A percentile compares a stretch with the other conserved stretches of the same genome.
Evolutionary conservation across 495 filamentous ascomycete genomes (phyloP).

Genomic region (Neurospora tetraspora): DNA sequence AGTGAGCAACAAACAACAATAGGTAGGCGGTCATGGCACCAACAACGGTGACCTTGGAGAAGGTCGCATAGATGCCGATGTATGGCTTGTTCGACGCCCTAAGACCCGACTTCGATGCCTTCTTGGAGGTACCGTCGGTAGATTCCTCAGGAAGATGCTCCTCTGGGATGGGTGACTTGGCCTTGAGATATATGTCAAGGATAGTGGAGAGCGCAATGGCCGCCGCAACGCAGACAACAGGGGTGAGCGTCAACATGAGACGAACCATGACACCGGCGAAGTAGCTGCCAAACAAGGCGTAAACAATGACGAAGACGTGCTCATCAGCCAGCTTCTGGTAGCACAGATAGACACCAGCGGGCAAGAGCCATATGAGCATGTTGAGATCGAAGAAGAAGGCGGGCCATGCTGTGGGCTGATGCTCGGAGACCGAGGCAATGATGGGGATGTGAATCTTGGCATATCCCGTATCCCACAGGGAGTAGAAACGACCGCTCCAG

Average conservation of each 20-base stretch:
- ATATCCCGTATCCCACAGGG: constrained; percentile 97
- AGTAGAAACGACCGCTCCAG: constrained; percentile 99
- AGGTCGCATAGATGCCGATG: constrained; percentile 70
- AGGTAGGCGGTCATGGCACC: constrained; percentile 66
- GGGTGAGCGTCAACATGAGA: constrained; percentile 94
- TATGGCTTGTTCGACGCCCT: constrained; percentile 62
- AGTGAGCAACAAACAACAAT: constrained; percentile 89
- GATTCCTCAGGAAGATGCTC: constrained; percentile 41
- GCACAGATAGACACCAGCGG: constrained; percentile 96
- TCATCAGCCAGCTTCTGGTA: constrained; percentile 90
- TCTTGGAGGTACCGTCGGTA: constrained; percentile 34
- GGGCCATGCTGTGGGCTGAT: constrained; percentile 99
- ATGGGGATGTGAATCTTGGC: constrained; percentile 99
- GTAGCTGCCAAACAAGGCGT: constrained; percentile 89
- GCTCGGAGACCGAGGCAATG: constrained; percentile 97
- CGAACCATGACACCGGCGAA: constrained; percentile 99
- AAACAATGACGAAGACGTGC: constrained; percentile 97
- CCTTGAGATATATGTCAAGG: constrained; percentile 72
- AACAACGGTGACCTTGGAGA: constrained; percentile 71
- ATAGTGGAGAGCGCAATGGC: constrained; percentile 84
- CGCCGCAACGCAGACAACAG: constrained; percentile 90
- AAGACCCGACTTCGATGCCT: constrained; percentile 45
- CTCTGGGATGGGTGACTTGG: constrained; percentile 42
- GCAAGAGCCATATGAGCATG: constrained; percentile 98
- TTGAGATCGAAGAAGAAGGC: constrained; percentile 99